Evolutionary conservation across 108 stramenopile genomes (phyloP).

Genomic region (Asterionellopsis glacialis): DNA sequence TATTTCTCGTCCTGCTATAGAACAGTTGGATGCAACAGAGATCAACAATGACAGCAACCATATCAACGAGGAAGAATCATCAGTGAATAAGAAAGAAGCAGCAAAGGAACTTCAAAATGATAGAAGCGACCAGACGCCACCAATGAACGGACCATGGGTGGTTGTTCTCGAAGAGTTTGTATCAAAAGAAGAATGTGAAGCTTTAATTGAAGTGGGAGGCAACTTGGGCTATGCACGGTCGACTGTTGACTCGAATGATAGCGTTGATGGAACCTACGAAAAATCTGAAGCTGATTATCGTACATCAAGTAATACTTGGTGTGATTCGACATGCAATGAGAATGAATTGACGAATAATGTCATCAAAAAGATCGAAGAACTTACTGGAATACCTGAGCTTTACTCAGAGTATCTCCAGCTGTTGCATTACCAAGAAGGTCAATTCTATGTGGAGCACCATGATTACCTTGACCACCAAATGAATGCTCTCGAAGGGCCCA

Average conservation of each 20-base stretch:
- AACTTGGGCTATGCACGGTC: conserved; percentile 60
- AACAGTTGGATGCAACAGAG: conserved; percentile 30
- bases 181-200: conserved; percentile 60
- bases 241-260: conserved; percentile 35
- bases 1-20: conserved; percentile 11
- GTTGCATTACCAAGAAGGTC: conserved; percentile 41
- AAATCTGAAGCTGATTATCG: conserved; percentile 15
- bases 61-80: conserved; percentile 11
- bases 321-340: conserved; percentile 45
- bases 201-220: conserved; percentile 62
- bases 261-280: conserved; percentile 39
- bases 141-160: conserved; percentile 31
- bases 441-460: conserved; percentile 36
- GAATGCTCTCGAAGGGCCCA: conserved; percentile 45
- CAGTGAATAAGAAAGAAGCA: conserved; percentile 14
- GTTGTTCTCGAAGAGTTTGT: conserved; percentile 68
- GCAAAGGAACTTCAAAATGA: not conserved
- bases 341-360: conserved; percentile 36
- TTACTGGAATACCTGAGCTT: conserved; percentile 36
- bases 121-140: not conserved
- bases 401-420: conserved; percentile 75
- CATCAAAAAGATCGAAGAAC: conserved; percentile 44
- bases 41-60: conserved; percentile 13
- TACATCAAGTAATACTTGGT: conserved; percentile 70
- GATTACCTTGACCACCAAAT: conserved; percentile 38